Base-by-base conservation (phyloP, 2,329 filamentous ascomycete species). In the Clonostachys sp. region DNA sequence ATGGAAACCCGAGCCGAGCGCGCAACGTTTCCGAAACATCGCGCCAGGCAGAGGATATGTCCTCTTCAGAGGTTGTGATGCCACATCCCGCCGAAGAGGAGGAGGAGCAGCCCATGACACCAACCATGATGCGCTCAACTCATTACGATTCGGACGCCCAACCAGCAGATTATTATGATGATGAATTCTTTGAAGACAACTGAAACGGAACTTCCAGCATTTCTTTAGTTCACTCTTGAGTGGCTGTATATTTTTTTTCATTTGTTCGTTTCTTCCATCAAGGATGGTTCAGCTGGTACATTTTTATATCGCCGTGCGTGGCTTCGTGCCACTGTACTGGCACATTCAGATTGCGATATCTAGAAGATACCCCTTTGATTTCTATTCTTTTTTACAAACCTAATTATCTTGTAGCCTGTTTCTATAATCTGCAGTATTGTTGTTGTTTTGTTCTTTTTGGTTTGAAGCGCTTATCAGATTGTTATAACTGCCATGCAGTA, bases 61-160 rank as follows among this genome's bases (percentile, higher is more conserved):
- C 24, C 24, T 30, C 24, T 30, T 30, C 24, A 30, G 24, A 9
- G 9, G 24, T 30, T 30, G 24, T 30, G 24, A 30, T 30, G 24
- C 24, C 24, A 30, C 24, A 30, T 30, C 24, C 24, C 8, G 24
- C 24, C 24, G 24, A 30, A 30, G 24, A 64, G 48, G 54, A 57
- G n/a, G 58, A 57, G 55, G 55, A 59, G 14, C 67, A 68, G 41
- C 78, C 77, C 6, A 68, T 76, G 51, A 85, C 82, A 47, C 81
- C 82, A 30, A 80, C 80, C 0, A 83, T 84, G 77, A 80, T 82
- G 76, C 71, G 70, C 34, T 63, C 73, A 34, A 74, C 72, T 50
- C 72, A 71, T 34, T 86, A 85, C 59, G 82, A 86, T 58, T 72
- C 72, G 33, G 81, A 86, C 60, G 82, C 82, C 7, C 75, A 75